Evolutionary conservation across 139 green algal genomes (phyloP), one percentile per base, ranked within the genome.

Genomic region (Chlorella sp.): DNA sequence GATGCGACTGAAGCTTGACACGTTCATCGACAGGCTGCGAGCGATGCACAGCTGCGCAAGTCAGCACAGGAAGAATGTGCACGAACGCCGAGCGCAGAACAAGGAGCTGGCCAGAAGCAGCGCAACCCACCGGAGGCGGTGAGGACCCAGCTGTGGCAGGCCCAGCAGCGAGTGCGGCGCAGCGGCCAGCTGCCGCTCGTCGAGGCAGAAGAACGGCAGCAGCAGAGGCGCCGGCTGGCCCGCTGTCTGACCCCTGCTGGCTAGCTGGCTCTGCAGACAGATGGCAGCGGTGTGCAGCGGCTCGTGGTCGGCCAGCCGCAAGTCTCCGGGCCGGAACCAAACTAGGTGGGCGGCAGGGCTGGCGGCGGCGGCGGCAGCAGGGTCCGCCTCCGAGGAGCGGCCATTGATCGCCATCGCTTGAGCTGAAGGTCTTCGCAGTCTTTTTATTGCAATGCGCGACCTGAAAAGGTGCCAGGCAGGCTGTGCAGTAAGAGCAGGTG

Each of bases 271-370:
- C 38, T 51, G 34, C 0, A 40, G 22, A 28, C 38, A 30, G 19
- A 41, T 26, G 14, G 83, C 73, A 26, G 73, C 67, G 14, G 26
- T 78, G 48, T 68, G 48, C 8, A 90, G 78, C 7, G 87, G 77
- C 58, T 90, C 77, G 44, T 90, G 85, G 73, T 90, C 87, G 30
- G 72, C 28, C 28, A 90, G 40, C 11, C 87, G 76, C 30, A 90
- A 48, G 69, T 90, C 85, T 0, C 65, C 67, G 9, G 43, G 13
- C 6, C 76, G 76, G 32, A 83, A 73, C 77, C 77, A 83, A 13
- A 83, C 77, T 20, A 83, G 76, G 77, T 43, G 26, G 76, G 30
- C 30, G 46, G 24, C 48, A 32, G 1, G 17, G 32, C 48, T 48
- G 30, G 74, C 32, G 54, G 46, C 16, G 40, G 40, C 38, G 56